Evolutionary conservation across 805 yeast genomes (phyloP), one percentile per base, ranked within the genome.

Genomic region (Wickerhamiella galacta): DNA sequence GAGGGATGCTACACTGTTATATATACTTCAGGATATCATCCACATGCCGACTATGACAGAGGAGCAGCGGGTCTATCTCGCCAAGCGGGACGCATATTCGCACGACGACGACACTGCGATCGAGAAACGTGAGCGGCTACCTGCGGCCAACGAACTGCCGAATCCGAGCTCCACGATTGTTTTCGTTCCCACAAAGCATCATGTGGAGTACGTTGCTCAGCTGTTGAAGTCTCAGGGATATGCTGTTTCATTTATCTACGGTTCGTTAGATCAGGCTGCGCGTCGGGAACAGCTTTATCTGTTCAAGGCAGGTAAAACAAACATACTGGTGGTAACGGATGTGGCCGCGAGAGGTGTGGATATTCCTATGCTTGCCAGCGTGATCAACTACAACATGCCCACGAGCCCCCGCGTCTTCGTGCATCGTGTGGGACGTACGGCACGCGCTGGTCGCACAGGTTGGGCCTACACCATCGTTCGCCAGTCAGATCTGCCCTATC

Each of bases 311-410:
- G 98, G 95, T 1, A 61, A 78, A 29, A 72, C 95, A 4, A 72
- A 79, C 20, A 53, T 90, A n/a, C 56, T 90, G 52, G 95, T 90
- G 7, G 99, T 96, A 2, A 90, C 98, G 0, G 96, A 90, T 60
- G 95, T 90, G 12, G 95, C 98, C 1, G 95, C 96, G 0, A 66
- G 98, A 52, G 98, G 98, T 28, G 69, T 90, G 16, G 98, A 90
- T 58, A 75, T 90, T 21, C 93, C 94, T 1, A 83, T 82, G 36
- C 95, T 90, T 9, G 98, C 92, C 48, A 56, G 83, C 15, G 96
- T 87, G 4, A 60, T 90, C 19, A 96, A 90, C 51, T 47, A 85
- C 25, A 95, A 87, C 41, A 94, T 95, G 2, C 98, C 98, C 2
- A 76, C 85, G 1, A 93, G 85, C 42, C 79, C 95, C 0, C 93